Conservation (phyloP, 352 stramenopile species). For the Globisporangium takayamanum region DNA sequence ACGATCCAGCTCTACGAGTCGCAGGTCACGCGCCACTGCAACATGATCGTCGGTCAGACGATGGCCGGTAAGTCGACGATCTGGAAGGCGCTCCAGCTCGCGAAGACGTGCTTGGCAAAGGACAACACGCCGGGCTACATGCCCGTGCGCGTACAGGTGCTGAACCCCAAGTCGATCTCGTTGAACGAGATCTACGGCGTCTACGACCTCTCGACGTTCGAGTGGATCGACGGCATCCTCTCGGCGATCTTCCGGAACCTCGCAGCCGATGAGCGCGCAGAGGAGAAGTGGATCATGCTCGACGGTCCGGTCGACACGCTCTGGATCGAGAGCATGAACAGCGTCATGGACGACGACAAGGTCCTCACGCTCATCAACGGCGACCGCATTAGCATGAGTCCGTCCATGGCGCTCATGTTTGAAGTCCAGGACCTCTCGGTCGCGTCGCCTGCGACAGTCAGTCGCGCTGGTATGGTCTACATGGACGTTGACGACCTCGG, state of each 20-base stretch:
- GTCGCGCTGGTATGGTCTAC: constrained; percentile 92
- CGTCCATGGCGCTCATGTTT: constrained; percentile 89
- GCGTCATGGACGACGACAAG: constrained; percentile 88
- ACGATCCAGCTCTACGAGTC: constrained; percentile 95
- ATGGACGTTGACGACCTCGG: constrained; percentile 86
- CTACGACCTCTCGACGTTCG: constrained; percentile 82
- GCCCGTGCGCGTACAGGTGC: constrained; percentile 78
- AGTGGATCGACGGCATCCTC: constrained; percentile 84
- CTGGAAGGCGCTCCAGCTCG: constrained; percentile 70
- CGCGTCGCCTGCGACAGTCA: constrained; percentile 92
- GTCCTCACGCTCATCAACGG: constrained; percentile 84
- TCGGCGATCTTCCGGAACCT: constrained; percentile 78
- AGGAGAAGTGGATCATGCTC: constrained; percentile 88
- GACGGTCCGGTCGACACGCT: constrained; percentile 82
- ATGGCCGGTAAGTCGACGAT: constrained; percentile 88
- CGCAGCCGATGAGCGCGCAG: constrained; percentile 62
- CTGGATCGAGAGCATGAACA: constrained; percentile 91
- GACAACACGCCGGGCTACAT: constrained; percentile 66
- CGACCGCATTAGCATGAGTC: constrained; percentile 81
- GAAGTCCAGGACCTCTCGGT: constrained; percentile 93
- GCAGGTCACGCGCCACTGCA: constrained; percentile 92
- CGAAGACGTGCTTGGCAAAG: constrained; percentile 73
- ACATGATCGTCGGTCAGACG: constrained; percentile 92
- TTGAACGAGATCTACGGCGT: constrained; percentile 89
- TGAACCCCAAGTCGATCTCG: constrained; percentile 89